Evolutionary conservation across 495 filamentous ascomycete genomes (phyloP), one percentile per base, ranked within the genome.

Genomic region (Endocarpon pusillum): DNA sequence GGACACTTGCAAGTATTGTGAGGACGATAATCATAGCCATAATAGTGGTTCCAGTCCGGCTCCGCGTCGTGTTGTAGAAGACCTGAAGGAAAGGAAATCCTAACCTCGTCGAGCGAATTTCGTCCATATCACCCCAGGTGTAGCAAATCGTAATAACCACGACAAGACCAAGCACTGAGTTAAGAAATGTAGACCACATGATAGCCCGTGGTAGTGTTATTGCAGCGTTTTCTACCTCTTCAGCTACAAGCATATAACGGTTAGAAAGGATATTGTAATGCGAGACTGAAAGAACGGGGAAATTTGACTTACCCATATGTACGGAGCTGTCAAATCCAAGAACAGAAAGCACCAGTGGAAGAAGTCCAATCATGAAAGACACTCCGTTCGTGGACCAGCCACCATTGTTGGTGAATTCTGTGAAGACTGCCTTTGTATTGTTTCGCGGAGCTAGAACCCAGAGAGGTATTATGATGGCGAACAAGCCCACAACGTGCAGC

Each of bases 401-500:
- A n/a, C 70, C 71, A 10, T 55, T 55, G 41, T 75, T 67, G 21
- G 55, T 47, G 42, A 71, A 69, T 1, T 59, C 52, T 3, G 62
- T 60, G 38, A 74, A 69, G 16, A 73, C 64, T 12, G 51, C 59
- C n/a, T 54, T 49, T 1, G 59, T 54, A 20, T 53, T 55, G 16
- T 57, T 53, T 12, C 56, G 57, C 3, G 64, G 61, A 9, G 60
- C 57, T 32, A 74, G 57, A 24, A 68, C 61, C 51, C 63, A 62
- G 11, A 80, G 47, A 0, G 69, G 64, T 12, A 77, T 65, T 22
- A 78, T 48, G 26, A 77, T 62, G 8, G 59, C 70, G 39, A 80
- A 71, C 31, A 80, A 63, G 1, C 69, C 71, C n/a, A 67, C 47
- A 12, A 75, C 46, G 51, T 79, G 75, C 11, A 77, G 54, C 10